phyloP scores from a whole-genome alignment of 371 early-diverging fungal species.

The Rhizomucor pusillus region DNA sequence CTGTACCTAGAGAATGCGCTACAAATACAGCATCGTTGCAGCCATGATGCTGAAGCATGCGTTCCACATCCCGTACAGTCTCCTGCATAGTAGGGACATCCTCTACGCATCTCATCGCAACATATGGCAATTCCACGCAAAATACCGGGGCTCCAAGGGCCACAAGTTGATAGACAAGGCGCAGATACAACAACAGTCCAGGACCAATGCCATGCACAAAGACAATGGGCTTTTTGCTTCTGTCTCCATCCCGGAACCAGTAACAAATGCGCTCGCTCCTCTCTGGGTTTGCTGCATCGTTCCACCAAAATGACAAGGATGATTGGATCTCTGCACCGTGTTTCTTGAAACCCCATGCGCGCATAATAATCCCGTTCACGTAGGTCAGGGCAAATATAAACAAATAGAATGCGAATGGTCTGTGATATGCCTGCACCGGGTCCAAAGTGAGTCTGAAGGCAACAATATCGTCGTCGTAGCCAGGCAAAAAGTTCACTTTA shows the following conservation, averaged over 20 bases:
- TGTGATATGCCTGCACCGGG: slow-evolving; percentile 63
- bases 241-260: slow-evolving; percentile 47
- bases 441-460: slow-evolving; percentile 62
- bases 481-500: slow-evolving; percentile 43
- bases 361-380: slow-evolving; percentile 16
- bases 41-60: slow-evolving; percentile 55
- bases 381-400: slow-evolving; percentile 25
- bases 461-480: slow-evolving; percentile 55
- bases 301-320: slow-evolving; percentile 16
- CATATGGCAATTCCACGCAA: slow-evolving; percentile 68
- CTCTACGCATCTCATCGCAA: slow-evolving; percentile 63
- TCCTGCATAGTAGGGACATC: slow-evolving; percentile 62
- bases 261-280: slow-evolving; percentile 39
- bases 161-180: slow-evolving; percentile 44
- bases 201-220: slow-evolving; percentile 76
- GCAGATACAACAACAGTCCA: slow-evolving; percentile 59
- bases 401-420: slow-evolving; percentile 63
- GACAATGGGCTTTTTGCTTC: slow-evolving; percentile 57
- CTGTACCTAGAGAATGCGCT: slow-evolving; percentile 70
- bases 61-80: slow-evolving; percentile 57
- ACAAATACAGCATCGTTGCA: slow-evolving; percentile 62
- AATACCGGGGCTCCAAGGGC: slow-evolving; percentile 57
- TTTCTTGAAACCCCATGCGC: slow-evolving; percentile 31
- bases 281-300: background rate
- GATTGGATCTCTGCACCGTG: slow-evolving; percentile 37